Conservation (phyloP, 306 rosid species). For the Nissolia schottii region DNA sequence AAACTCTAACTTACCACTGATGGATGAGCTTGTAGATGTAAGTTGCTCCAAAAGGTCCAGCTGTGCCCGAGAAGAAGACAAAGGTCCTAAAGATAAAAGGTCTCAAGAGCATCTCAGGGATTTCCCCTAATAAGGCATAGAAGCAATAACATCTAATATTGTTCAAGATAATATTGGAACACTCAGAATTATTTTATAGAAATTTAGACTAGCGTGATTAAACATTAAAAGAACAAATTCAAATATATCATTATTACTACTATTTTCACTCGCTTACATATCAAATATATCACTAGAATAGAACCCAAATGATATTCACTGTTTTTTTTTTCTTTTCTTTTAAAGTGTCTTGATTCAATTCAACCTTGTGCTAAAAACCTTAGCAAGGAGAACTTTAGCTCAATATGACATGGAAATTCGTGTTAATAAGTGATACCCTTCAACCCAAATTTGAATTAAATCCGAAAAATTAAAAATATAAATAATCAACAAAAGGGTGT, state of each 20-base stretch:
- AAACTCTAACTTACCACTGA: conserved; percentile 44
- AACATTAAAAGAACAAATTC: neutral
- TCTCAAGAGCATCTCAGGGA: conserved; percentile 8
- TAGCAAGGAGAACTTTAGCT: neutral
- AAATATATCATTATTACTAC: too few relatives aligned
- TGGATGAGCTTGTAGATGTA: conserved; percentile 59
- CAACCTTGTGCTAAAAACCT: neutral
- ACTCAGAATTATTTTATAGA: neutral
- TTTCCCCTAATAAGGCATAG: neutral
- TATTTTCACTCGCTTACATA: too few relatives aligned
- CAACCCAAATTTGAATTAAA: neutral
- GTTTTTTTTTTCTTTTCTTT: too few relatives aligned
- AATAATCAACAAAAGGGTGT: neutral
- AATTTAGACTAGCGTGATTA: neutral
- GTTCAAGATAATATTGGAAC: neutral
- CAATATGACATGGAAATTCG: neutral
- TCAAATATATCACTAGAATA: too few relatives aligned
- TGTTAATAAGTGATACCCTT: neutral
- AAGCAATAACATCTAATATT: neutral
- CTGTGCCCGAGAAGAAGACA: conserved; percentile 72
- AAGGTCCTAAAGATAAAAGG: conserved; percentile 43
- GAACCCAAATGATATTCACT: too few relatives aligned
- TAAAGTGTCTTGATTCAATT: neutral
- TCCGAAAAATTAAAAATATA: too few relatives aligned
- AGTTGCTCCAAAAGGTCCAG: conserved; percentile 91